Evolutionary conservation across 371 early-diverging fungal species (phyloP), one percentile per base, ranked within the genome.

Genomic region (Apophysomyces trapeziformis): DNA sequence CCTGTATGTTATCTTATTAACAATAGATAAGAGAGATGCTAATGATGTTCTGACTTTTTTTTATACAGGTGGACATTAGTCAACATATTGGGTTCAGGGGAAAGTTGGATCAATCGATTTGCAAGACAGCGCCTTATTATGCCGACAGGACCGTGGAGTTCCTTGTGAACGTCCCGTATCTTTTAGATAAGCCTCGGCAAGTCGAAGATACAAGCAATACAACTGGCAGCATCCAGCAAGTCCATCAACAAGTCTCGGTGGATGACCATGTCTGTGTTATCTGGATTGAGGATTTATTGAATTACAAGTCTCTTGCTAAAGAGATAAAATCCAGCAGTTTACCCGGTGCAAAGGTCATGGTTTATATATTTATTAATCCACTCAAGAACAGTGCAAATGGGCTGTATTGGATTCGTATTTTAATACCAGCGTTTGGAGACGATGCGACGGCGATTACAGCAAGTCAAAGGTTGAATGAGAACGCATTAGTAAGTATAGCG

Each of bases 81-180:
- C 62, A 76, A 0, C 94, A 93, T 64, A 66, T 68, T 9, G 93
- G 93, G 7, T 94, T 76, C 71, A 75, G 77, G 62, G 93, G 91
- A 14, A 85, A 83, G 32, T 68, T 93, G 9, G 80, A 79, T 58
- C 47, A 82, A 12, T 59, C 75, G 1, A 64, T 83, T 7, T 90
- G 91, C 61, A 74, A 80, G 11, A 86, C 87, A 1, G 80, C 88
- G 0, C 88, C 91, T 0, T 94, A 94, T 70, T 94, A 86, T 73
- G 87, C 92, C 0, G 87, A 88, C 61, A 75, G 90, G 12, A 86
- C 72, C 4, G 75, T 82, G 5, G 93, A 94, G 63, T 85, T 91
- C 56, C 69, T 93, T n/a, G 91, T 92, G 57, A 86, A 91, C 68
- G 81, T 83, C 0, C 94, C 94, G 14, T 87, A 86, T 61, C 63